These are phyloP conservation scores for Phytophthora fragariaefolia DNA, from an alignment of 352 stramenopile species.

Conservation along the genomic window DNA sequence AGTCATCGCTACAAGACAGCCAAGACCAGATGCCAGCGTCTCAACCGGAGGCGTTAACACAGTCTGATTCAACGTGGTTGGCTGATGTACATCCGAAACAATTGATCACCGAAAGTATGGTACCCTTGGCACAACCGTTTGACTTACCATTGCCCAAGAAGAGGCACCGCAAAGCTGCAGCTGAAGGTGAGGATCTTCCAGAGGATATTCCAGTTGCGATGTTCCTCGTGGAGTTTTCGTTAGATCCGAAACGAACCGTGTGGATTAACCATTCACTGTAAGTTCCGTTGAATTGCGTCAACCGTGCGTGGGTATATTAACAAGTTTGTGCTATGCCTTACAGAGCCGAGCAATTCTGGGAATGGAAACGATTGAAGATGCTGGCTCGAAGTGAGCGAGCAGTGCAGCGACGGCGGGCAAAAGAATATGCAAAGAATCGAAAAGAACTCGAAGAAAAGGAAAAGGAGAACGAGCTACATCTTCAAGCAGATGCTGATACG, in stretches of 20 bases:
- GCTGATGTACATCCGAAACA: constrained; percentile 44
- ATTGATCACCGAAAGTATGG: constrained; percentile 32
- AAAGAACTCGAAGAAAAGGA: constrained; percentile 12
- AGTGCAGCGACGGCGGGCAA: constrained; percentile 18
- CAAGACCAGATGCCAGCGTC: background rate
- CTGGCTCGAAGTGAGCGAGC: constrained; percentile 35
- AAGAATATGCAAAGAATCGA: constrained; percentile 25
- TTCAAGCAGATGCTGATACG: background rate
- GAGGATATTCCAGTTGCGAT: constrained; percentile 59
- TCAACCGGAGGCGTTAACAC: background rate
- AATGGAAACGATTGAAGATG: constrained; percentile 49
- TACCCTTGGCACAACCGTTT: constrained; percentile 33
- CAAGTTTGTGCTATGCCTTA: too few species aligned
- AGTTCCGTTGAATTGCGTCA: constrained; percentile 14
- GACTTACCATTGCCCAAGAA: constrained; percentile 17
- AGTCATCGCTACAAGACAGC: background rate
- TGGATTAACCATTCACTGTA: constrained; percentile 79
- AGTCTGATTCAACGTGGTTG: constrained; percentile 25
- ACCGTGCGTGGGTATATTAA: too few species aligned
- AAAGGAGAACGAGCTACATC: constrained; percentile 22
- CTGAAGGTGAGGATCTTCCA: constrained; percentile 11
- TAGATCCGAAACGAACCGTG: constrained; percentile 61
- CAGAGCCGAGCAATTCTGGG: constrained; percentile 57
- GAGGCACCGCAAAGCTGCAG: constrained; percentile 17
- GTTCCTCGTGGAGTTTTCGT: constrained; percentile 76